These are phyloP conservation scores for Malassezia dermatis DNA, from an alignment of 1,284 basidiomycete species.

Conservation along the genomic window DNA sequence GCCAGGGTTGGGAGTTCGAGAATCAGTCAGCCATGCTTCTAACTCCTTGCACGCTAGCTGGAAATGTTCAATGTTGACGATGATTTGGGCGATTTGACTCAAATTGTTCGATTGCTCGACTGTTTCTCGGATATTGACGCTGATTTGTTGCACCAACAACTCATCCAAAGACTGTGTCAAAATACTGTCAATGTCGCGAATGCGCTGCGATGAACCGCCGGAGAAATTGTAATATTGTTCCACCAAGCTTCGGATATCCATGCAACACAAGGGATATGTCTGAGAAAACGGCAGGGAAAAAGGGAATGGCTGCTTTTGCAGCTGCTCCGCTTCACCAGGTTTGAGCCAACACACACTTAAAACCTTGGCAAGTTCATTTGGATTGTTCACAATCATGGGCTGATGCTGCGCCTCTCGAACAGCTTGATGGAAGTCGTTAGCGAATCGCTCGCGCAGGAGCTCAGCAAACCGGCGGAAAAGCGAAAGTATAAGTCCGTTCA, in stretches of 20 bases:
- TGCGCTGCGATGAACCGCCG: constrained; percentile 82
- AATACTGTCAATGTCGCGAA: constrained; percentile 82
- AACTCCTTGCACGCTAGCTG: constrained; percentile 73
- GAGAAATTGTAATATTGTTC: constrained; percentile 95
- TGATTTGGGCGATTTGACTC: constrained; percentile 87
- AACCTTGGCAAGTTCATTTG: constrained; percentile 64
- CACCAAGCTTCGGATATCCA: constrained; percentile 86
- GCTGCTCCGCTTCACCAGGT: constrained; percentile 49
- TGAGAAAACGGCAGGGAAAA: constrained; percentile 83
- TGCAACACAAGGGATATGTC: constrained; percentile 86
- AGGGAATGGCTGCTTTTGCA: constrained; percentile 55
- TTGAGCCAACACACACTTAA: constrained; percentile 73
- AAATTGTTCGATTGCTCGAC: constrained; percentile 61
- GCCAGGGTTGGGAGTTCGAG: constrained; percentile 64
- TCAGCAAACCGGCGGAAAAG: constrained; percentile 83
- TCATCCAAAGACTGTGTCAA: constrained; percentile 82
- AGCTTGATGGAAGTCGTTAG: constrained; percentile 53
- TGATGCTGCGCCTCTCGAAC: constrained; percentile 80
- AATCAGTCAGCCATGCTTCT: constrained; percentile 67
- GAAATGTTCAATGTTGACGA: constrained; percentile 88
- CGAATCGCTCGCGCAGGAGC: constrained; percentile 72
- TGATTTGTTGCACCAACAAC: constrained; percentile 70
- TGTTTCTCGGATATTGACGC: constrained; percentile 63
- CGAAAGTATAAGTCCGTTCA: constrained; percentile 73
- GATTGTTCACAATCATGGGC: constrained; percentile 71